Conservation (phyloP, 2,329 filamentous ascomycete species). For the Kalaharituber pfeilii region DNA sequence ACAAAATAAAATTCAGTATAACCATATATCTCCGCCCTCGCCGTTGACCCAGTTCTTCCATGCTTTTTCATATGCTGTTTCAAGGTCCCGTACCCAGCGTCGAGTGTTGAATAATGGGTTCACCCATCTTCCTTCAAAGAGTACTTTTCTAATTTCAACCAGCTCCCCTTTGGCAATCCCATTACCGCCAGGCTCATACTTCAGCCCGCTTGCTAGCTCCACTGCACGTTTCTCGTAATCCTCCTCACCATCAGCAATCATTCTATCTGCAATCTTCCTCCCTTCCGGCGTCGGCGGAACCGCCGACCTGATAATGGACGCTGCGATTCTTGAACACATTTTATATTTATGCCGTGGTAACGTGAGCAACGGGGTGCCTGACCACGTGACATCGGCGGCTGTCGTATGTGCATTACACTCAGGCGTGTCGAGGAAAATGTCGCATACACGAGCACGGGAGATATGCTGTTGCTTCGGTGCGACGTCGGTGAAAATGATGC, state of each 20-base stretch:
- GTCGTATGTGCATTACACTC: constrained; percentile 98
- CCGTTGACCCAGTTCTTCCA: constrained; percentile 79
- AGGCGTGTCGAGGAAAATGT: constrained; percentile 89
- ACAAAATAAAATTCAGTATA: too few relatives aligned
- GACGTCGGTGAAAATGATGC: constrained; percentile 90
- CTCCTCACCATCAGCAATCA: constrained; percentile 61
- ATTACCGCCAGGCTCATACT: background rate
- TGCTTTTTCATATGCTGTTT: constrained; percentile 71
- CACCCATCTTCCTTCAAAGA: constrained; percentile 70
- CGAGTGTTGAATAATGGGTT: constrained; percentile 82
- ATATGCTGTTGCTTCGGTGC: constrained; percentile 92
- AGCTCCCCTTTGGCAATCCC: constrained; percentile 47
- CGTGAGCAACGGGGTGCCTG: constrained; percentile 79
- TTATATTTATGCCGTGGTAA: constrained; percentile 87
- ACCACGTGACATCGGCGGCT: constrained; percentile 91
- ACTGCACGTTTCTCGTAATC: constrained; percentile 71
- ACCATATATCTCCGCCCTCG: constrained; percentile 81
- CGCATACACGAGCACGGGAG: constrained; percentile 72
- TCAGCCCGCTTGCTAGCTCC: constrained; percentile 20
- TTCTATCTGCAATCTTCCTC: constrained; percentile 45
- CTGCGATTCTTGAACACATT: constrained; percentile 97
- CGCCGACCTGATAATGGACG: constrained; percentile 80
- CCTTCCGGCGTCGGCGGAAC: constrained; percentile 58
- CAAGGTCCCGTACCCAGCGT: constrained; percentile 79
- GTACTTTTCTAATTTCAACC: constrained; percentile 56